A percentile compares a stretch with the other conserved stretches of the same genome.
These are phyloP conservation scores for Discostella pseudostelligera DNA, from an alignment of 108 stramenopile genomes.

Conservation along the genomic window DNA sequence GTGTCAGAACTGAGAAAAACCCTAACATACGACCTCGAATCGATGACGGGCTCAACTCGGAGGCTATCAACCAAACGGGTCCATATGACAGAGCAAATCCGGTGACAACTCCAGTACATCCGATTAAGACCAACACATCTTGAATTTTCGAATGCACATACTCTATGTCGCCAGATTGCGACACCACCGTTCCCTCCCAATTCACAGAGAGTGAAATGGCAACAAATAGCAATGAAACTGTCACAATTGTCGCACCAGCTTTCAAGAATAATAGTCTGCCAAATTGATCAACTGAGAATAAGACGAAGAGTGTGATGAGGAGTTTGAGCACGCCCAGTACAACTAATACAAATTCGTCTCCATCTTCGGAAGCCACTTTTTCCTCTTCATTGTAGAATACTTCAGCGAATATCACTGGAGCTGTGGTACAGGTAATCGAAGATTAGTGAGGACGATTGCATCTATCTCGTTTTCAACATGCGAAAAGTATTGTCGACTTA, in stretches of 20 bases:
- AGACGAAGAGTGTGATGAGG: constrained; percentile 45
- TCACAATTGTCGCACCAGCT: constrained; percentile 45
- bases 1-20: constrained; percentile 39
- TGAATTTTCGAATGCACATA: constrained; percentile 37
- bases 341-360: constrained; percentile 31
- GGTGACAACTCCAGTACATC: constrained; percentile 46
- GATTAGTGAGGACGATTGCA: not conserved
- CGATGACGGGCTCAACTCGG: constrained; percentile 55
- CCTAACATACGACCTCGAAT: constrained; percentile 58
- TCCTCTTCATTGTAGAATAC: constrained; percentile 45
- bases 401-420: constrained; percentile 51
- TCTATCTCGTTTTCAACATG: not conserved
- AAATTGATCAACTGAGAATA: constrained; percentile 51
- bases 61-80: constrained; percentile 56
- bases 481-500: not conserved
- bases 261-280: constrained; percentile 54
- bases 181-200: constrained; percentile 8
- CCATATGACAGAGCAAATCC: constrained; percentile 59
- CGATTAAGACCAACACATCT: constrained; percentile 37
- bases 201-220: constrained; percentile 37
- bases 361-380: constrained; percentile 31
- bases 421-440: not conserved
- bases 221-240: constrained; percentile 38
- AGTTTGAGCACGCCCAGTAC: constrained; percentile 58
- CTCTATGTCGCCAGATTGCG: constrained; percentile 15